phyloP scores from a whole-genome alignment of 148 eudicot genomes.

The Silene conica region DNA sequence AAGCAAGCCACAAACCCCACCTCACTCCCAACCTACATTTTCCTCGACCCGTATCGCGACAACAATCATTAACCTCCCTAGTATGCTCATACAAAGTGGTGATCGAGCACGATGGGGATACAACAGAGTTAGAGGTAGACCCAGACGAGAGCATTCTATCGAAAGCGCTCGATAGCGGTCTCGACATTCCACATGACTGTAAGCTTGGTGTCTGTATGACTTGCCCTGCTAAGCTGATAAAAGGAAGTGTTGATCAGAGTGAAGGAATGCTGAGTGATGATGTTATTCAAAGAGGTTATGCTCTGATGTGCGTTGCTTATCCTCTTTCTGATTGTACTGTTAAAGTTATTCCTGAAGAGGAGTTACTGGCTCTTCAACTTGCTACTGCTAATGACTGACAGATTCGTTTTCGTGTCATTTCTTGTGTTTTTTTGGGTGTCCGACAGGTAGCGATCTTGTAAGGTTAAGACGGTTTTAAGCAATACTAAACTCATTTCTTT shows the following conservation, averaged over 20 bases:
- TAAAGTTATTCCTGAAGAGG: slow-evolving; percentile 76
- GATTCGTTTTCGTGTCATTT: background rate
- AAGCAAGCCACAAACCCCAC: slow-evolving; percentile 15
- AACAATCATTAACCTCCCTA: slow-evolving; percentile 3
- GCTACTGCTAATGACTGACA: slow-evolving; percentile 95
- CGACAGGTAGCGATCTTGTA: background rate
- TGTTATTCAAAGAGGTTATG: slow-evolving; percentile 70
- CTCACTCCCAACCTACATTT: background rate
- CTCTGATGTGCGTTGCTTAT: slow-evolving; percentile 65
- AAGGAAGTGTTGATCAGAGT: slow-evolving; percentile 76
- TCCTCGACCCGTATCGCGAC: slow-evolving; percentile 3
- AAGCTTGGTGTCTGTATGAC: slow-evolving; percentile 98
- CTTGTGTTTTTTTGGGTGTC: too few species aligned
- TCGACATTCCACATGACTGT: slow-evolving; percentile 73
- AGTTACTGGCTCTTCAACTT: slow-evolving; percentile 70
- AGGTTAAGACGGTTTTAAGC: background rate
- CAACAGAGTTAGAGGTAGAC: slow-evolving; percentile 69
- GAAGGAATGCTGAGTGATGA: slow-evolving; percentile 98
- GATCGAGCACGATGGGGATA: slow-evolving; percentile 55
- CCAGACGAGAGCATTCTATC: slow-evolving; percentile 72
- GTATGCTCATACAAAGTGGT: slow-evolving; percentile 53
- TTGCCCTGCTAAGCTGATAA: slow-evolving; percentile 69
- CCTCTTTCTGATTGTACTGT: slow-evolving; percentile 74
- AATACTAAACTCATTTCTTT: background rate
- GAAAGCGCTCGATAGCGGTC: slow-evolving; percentile 62